phyloP scores from a whole-genome alignment of 2,329 filamentous ascomycete genomes.

The Beauveria sp. region DNA sequence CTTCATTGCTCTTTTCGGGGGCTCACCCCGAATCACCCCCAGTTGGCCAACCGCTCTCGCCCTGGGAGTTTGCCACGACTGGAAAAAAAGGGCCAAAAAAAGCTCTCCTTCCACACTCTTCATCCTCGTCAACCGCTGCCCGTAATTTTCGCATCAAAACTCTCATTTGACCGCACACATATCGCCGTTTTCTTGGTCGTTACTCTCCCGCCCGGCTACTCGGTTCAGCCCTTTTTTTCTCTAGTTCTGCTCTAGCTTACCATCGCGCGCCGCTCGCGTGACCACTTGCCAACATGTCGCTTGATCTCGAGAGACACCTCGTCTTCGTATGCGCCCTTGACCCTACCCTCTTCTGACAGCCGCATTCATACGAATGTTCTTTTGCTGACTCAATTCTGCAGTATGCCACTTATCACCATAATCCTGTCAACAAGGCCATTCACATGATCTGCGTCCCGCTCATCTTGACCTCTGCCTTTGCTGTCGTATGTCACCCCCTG shows the following conservation, averaged over 20 bases:
- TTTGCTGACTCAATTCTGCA: constrained; percentile 27
- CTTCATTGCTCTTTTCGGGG: not conserved
- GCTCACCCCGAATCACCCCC: not conserved
- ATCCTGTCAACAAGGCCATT: constrained; percentile 68
- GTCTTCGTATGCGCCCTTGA: constrained; percentile 57
- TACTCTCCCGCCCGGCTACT: not conserved
- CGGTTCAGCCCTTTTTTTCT: not conserved
- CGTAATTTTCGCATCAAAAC: not conserved
- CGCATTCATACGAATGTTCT: not conserved
- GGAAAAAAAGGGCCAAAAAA: constrained; percentile 3
- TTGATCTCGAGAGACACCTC: constrained; percentile 76
- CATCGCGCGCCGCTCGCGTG: constrained; percentile 11
- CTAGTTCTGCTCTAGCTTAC: not conserved
- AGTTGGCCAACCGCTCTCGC: not conserved
- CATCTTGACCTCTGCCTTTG: constrained; percentile 63
- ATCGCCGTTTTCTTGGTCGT: not conserved
- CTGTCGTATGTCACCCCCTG: constrained; percentile 47
- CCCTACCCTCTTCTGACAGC: not conserved
- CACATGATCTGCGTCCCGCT: constrained; percentile 74
- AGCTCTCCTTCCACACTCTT: not conserved
- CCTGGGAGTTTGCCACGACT: not conserved
- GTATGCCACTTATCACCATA: constrained; percentile 81
- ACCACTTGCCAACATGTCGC: constrained; percentile 41
- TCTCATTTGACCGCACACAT: not conserved
- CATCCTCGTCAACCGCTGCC: not conserved